Evolutionary conservation across 1,284 basidiomycete genomes (phyloP).

Genomic region (Paramarasmius palmivorus): DNA sequence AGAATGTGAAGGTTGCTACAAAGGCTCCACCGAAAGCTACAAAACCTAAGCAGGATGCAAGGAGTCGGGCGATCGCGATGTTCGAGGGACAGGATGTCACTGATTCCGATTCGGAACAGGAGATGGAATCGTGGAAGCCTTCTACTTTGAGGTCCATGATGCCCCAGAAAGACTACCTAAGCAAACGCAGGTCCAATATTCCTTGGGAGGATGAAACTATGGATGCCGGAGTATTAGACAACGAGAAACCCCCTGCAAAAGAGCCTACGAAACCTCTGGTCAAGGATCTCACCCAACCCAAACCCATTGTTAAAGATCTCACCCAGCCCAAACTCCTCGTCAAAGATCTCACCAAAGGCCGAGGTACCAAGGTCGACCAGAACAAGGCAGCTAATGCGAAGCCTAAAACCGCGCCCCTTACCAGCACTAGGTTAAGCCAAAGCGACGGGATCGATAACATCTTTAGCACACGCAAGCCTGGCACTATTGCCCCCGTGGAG

Average conservation of each 20-base stretch:
- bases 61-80: not conserved
- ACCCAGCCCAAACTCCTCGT: too few relatives aligned
- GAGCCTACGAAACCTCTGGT: too few relatives aligned
- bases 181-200: too few relatives aligned
- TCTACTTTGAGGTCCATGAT: too few relatives aligned
- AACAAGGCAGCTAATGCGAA: not conserved
- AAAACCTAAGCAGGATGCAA: slow-evolving; percentile 2
- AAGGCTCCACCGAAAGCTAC: not conserved
- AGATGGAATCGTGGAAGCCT: not conserved
- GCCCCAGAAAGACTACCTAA: not conserved
- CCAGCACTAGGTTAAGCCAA: not conserved
- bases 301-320: not conserved
- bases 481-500: not conserved
- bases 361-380: not conserved
- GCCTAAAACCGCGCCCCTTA: not conserved
- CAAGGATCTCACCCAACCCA: too few relatives aligned
- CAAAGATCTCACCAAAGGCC: not conserved
- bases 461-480: not conserved
- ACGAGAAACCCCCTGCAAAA: too few relatives aligned
- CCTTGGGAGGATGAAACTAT: too few relatives aligned
- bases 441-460: not conserved
- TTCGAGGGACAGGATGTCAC: slow-evolving; percentile 6
- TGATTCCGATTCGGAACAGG: slow-evolving; percentile 1
- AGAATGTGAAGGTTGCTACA: not conserved
- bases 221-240: too few relatives aligned